Evolutionary conservation across 306 rosid species (phyloP), one percentile per base, ranked within the genome.

Genomic region (Castanospermum australe): DNA sequence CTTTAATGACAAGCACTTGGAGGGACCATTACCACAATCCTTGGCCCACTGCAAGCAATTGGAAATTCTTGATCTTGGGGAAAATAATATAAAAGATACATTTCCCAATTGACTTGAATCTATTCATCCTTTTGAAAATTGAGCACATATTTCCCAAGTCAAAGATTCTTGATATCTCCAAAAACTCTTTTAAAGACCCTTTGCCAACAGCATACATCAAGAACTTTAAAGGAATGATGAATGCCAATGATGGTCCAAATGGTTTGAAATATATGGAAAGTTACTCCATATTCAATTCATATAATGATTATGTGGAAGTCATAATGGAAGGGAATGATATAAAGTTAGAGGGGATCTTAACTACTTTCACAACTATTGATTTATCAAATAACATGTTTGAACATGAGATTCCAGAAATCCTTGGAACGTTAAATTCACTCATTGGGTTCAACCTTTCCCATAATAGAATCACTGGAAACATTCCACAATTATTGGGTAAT

Each of bases 41-140:
- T 24, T 24, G 75, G 5, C 82, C 82, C 6, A 4, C 56, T 10
- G 17, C 38, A 6, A 63, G 50, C 21, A 76, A 13, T 3, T 44
- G 32, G 3, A 28, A 3, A 3, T 28, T 28, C 32, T 28, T 28
- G 32, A 28, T 28, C 32, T 28, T 3, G 32, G 32, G 1, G 32
- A 28, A 28, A 28, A 28, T 28, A 28, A 28, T 28, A 28, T 89
- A 21, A 67, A 45, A 1, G 88, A 78, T 7, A 14, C 50, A 11
- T 84, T 84, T 77, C 90, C 83, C 2, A 6, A 9, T 50, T 84
- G 89, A 87, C 59, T 89, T 48, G 81, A 66, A 60, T 21, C 60
- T 21, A 78, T 84, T 1, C 67, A 48, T n/a, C 0, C 14, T 35
- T 57, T 44, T 67, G 4, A 55, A 28, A 2, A n/a, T 62, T 28